Percentiles rank a stretch among this genome's conserved stretches.
These are phyloP conservation scores for Clarkia xantiana DNA, from an alignment of 345 rosid species.

Conservation along the genomic window DNA sequence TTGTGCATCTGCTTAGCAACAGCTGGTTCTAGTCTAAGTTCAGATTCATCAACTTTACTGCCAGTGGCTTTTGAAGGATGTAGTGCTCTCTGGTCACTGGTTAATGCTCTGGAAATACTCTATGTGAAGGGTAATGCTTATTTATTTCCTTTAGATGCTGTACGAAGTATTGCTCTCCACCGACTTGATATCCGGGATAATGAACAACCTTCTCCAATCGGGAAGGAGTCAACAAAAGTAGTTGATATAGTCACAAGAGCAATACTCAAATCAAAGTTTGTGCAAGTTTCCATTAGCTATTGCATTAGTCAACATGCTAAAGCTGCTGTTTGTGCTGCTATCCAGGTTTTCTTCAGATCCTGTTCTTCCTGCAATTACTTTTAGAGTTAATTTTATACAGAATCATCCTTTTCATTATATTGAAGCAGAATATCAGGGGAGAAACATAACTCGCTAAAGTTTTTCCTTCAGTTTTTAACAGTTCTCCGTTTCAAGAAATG, in stretches of 20 bases:
- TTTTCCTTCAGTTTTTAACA: neutral
- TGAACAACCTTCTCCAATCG: constrained; percentile 39
- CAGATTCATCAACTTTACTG: constrained; percentile 65
- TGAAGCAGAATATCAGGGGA: no score
- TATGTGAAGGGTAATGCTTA: constrained; percentile 29
- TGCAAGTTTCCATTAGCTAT: constrained; percentile 60
- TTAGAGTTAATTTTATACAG: neutral
- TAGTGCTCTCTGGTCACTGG: constrained; percentile 60
- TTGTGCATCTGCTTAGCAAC: constrained; percentile 69
- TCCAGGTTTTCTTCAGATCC: constrained; percentile 46
- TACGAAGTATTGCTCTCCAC: constrained; percentile 30
- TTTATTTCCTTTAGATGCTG: constrained; percentile 60
- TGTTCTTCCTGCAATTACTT: neutral
- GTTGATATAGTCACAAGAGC: constrained; percentile 58
- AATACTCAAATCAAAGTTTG: constrained; percentile 63
- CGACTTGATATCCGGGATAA: constrained; percentile 46
- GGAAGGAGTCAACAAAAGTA: constrained; percentile 47
- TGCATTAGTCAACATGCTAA: constrained; percentile 77
- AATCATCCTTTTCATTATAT: constrained; percentile 1
- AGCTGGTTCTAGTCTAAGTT: constrained; percentile 64
- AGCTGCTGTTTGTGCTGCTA: constrained; percentile 37
- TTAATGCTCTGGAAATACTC: constrained; percentile 50
- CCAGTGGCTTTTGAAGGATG: constrained; percentile 76
- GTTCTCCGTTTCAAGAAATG: neutral
- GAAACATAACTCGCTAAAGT: no score